Evolutionary conservation across 768 basidiomycete species (phyloP).

Genomic region (Naganishia friedmannii): DNA sequence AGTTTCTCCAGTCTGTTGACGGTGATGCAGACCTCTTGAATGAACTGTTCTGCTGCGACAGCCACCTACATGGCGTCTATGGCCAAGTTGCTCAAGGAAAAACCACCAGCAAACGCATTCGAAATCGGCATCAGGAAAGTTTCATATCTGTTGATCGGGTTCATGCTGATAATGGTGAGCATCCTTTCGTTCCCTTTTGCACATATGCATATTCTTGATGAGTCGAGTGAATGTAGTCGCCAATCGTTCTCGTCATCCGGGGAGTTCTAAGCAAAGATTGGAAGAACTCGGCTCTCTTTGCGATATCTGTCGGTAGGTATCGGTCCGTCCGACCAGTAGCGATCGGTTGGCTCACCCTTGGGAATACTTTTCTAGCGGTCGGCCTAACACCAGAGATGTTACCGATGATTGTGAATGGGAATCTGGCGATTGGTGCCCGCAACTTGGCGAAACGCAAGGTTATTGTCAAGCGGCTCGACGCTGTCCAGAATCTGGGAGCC

Average conservation of each 20-base stretch:
- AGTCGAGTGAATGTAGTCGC: too few species aligned
- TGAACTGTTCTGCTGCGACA: too few species aligned
- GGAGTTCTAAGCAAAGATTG: conserved; percentile 6
- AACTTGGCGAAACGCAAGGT: conserved; percentile 12
- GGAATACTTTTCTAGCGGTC: not conserved
- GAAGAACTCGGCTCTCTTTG: conserved; percentile 8
- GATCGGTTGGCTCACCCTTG: not conserved
- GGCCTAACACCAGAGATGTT: conserved; percentile 1
- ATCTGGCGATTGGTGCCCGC: conserved; percentile 2
- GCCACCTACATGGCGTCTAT: too few species aligned
- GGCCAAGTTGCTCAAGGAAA: too few species aligned
- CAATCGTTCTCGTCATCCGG: conserved; percentile 1
- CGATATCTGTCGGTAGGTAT: conserved; percentile 4
- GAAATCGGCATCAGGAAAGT: too few species aligned
- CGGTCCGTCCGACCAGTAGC: not conserved
- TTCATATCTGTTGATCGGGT: too few species aligned
- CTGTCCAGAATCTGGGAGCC: conserved; percentile 6
- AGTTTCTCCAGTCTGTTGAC: too few species aligned
- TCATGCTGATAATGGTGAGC: too few species aligned
- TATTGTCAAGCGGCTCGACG: conserved; percentile 8
- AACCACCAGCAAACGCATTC: too few species aligned
- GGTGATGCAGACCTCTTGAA: too few species aligned
- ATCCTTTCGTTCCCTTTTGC: too few species aligned
- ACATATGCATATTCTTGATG: too few species aligned
- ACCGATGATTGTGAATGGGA: conserved; percentile 12